Evolutionary conservation across 768 basidiomycete genomes (phyloP), one percentile per base, ranked within the genome.

Genomic region (Suillus americanus): DNA sequence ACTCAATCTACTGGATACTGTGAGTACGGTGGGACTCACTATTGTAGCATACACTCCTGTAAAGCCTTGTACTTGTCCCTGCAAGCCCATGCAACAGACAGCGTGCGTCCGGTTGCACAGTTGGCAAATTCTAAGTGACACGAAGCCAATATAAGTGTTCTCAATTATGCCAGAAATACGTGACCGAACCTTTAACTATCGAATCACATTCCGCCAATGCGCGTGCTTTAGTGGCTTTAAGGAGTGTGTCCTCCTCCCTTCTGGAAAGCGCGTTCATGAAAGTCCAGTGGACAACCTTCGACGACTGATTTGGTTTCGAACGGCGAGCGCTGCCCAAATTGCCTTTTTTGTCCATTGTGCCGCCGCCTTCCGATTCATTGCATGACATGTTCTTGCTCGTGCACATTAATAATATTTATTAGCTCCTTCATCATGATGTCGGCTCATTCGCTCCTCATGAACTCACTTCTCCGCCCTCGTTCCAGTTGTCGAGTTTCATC

Each of bases 21-120:
- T 40, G 14, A 63, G 41, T 38, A 16, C 56, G 60, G 46, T 30
- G 41, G 45, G 9, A 81, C 91, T 72, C 71, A 95, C 94, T 86
- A 93, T 73, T 87, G 85, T 16, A 88, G 71, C 85, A 96, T 89
- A 73, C 94, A 96, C 1, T 84, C 82, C 72, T 95, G 90, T 50
- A 95, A 81, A 14, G 77, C 80, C 69, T 85, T 87, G 62, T 91
- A 85, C 72, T 89, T 83, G 38, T 81, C 81, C 72, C 83, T 86
- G 73, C 94, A 96, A 28, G 88, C 85, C 94, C 94, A 96, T 16
- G 89, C 89, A 30, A 95, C 89, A 6, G 94, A 92, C 60, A 96
- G 76, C 3, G 89, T 91, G 9, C 94, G 86, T 9, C 92, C 92
- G 62, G 83, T 80, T 2, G 91, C 89, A 73, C 94, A 96, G n/a